phyloP scores from a whole-genome alignment of 2,329 filamentous ascomycete genomes.

The Alternaria brassicae region DNA sequence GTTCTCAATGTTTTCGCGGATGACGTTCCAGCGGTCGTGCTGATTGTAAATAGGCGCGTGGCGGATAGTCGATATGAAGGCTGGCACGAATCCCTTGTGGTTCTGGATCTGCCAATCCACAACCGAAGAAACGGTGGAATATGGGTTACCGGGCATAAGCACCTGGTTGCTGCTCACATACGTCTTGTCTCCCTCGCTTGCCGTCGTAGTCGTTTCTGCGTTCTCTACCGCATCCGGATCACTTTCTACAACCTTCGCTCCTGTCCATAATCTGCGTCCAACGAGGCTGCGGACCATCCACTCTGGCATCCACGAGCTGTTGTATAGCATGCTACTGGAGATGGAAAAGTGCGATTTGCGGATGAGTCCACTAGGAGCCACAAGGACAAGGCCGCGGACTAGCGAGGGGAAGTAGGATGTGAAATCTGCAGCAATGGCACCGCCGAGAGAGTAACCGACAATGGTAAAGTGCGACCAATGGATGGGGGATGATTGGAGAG shows the following conservation, averaged over 20 bases:
- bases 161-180: constrained; percentile 29
- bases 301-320: constrained; percentile 65
- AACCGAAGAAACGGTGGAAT: constrained; percentile 66
- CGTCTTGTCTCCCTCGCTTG: constrained; percentile 26
- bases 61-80: constrained; percentile 75
- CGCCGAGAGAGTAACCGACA: constrained; percentile 81
- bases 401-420: constrained; percentile 72
- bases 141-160: constrained; percentile 61
- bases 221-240: constrained; percentile 34
- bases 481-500: constrained; percentile 72
- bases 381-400: constrained; percentile 73
- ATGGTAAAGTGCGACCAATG: constrained; percentile 66
- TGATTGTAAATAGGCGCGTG: constrained; percentile 73
- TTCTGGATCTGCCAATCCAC: constrained; percentile 73
- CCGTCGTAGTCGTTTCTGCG: constrained; percentile 18
- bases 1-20: constrained; percentile 54
- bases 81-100: constrained; percentile 71
- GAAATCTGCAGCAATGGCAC: constrained; percentile 74
- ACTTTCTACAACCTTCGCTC: constrained; percentile 34
- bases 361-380: constrained; percentile 81
- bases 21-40: constrained; percentile 65
- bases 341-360: constrained; percentile 67
- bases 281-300: constrained; percentile 59
- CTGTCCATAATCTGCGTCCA: constrained; percentile 41
- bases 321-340: constrained; percentile 69